These are phyloP conservation scores for Ogataea wickerhamii DNA, from an alignment of 805 yeast species.

Conservation along the genomic window DNA sequence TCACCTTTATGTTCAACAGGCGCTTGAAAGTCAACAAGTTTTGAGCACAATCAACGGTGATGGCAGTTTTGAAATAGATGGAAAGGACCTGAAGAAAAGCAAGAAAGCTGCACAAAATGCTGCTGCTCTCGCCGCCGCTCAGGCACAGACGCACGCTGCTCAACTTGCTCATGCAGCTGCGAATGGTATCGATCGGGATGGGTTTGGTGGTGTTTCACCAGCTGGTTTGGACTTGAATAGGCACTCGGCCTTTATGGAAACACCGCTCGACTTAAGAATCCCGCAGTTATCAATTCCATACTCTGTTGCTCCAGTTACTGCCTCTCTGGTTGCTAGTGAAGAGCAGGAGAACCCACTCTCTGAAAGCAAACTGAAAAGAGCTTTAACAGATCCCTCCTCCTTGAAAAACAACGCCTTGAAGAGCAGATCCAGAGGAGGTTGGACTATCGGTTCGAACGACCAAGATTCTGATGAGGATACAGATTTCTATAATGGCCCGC, in stretches of 20 bases:
- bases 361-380: neutral
- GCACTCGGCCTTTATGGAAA: constrained; percentile 29
- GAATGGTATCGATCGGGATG: constrained; percentile 10
- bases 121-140: constrained; percentile 15
- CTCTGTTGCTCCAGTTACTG: constrained; percentile 74
- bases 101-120: constrained; percentile 15
- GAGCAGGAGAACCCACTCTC: neutral
- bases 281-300: constrained; percentile 57
- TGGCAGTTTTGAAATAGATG: constrained; percentile 11
- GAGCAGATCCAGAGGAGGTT: constrained; percentile 3
- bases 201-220: constrained; percentile 23
- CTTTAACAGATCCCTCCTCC: neutral
- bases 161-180: constrained; percentile 14
- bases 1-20: constrained; percentile 64
- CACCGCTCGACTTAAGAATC: constrained; percentile 31
- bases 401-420: neutral
- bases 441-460: constrained; percentile 16
- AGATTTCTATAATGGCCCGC: constrained; percentile 35
- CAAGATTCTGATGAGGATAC: constrained; percentile 39
- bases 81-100: constrained; percentile 16
- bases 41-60: constrained; percentile 20
- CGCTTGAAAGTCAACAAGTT: constrained; percentile 51
- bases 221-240: constrained; percentile 28
- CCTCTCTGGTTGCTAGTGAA: constrained; percentile 35
- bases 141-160: constrained; percentile 15